phyloP scores from a whole-genome alignment of 2,329 filamentous ascomycete species.

The Colletotrichum sp. region DNA sequence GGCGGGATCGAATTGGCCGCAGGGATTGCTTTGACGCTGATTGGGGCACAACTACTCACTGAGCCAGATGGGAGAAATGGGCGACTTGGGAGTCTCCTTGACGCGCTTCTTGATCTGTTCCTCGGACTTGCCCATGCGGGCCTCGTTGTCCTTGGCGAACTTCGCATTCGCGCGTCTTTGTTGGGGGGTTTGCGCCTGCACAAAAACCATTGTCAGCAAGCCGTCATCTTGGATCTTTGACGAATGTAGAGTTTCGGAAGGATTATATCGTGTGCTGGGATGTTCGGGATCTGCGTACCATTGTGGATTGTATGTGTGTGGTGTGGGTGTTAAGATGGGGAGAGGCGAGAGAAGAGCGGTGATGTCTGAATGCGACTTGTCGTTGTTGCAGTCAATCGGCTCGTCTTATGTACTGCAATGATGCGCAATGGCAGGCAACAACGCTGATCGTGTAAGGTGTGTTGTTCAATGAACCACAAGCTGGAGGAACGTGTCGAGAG shows the following conservation, averaged over 20 bases:
- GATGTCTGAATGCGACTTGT: not conserved
- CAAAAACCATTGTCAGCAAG: not conserved
- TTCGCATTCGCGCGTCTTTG: conserved; percentile 82
- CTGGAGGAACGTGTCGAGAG: conserved; percentile 15
- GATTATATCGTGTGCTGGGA: not conserved
- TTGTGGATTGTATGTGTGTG: conserved; percentile 11
- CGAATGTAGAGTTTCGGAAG: too few relatives aligned
- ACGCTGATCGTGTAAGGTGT: not conserved
- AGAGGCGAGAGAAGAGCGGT: not conserved
- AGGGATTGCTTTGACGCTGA: not conserved
- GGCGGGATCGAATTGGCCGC: not conserved
- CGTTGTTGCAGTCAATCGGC: not conserved
- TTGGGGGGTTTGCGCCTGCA: conserved; percentile 81
- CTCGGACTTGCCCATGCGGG: conserved; percentile 77
- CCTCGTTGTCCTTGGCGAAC: conserved; percentile 76
- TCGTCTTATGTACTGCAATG: not conserved
- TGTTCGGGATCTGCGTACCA: conserved; percentile 20
- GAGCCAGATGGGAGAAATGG: conserved; percentile 69
- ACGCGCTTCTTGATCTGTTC: conserved; percentile 64
- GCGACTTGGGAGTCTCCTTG: conserved; percentile 62
- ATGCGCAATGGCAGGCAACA: not conserved
- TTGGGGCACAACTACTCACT: conserved; percentile 47
- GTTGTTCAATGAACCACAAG: not conserved
- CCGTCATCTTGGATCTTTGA: not conserved
- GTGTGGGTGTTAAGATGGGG: not conserved